Percentiles rank a stretch among this genome's conserved stretches.
These are phyloP conservation scores for Naganishia liquefaciens DNA, from an alignment of 1,284 basidiomycete species.

Conservation along the genomic window DNA sequence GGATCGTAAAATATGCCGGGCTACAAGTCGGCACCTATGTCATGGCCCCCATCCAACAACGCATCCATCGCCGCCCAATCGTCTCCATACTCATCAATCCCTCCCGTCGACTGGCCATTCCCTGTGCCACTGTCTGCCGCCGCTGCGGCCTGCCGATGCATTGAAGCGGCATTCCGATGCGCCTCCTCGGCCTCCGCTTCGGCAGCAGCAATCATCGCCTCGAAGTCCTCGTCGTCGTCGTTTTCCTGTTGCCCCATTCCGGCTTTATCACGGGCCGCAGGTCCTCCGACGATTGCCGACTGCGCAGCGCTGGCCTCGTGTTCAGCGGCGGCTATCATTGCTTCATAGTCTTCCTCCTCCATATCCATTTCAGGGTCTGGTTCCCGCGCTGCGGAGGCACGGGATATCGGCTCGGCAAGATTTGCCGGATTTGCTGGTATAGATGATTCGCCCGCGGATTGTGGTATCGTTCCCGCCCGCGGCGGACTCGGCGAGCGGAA, in stretches of 20 bases:
- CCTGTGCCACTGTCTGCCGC: background rate
- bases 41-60: conserved; percentile 3
- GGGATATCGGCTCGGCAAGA: conserved; percentile 23
- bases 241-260: background rate
- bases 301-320: conserved; percentile 26
- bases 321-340: conserved; percentile 35
- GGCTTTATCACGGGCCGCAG: conserved; percentile 1
- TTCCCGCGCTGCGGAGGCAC: conserved; percentile 7
- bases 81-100: conserved; percentile 30
- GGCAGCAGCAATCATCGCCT: conserved; percentile 28
- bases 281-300: background rate
- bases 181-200: conserved; percentile 21
- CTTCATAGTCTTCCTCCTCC: conserved; percentile 38
- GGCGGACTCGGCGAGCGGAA: conserved; percentile 5
- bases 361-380: conserved; percentile 39
- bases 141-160: background rate
- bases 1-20: too few species aligned
- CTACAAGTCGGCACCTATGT: too few species aligned
- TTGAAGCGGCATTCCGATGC: background rate
- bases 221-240: conserved; percentile 21
- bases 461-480: background rate
- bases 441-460: background rate
- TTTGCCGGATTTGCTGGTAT: background rate
- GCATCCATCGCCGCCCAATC: conserved; percentile 34
- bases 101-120: conserved; percentile 37